phyloP scores from a whole-genome alignment of 2,329 filamentous ascomycete genomes.

The Alternaria ethzedia region DNA sequence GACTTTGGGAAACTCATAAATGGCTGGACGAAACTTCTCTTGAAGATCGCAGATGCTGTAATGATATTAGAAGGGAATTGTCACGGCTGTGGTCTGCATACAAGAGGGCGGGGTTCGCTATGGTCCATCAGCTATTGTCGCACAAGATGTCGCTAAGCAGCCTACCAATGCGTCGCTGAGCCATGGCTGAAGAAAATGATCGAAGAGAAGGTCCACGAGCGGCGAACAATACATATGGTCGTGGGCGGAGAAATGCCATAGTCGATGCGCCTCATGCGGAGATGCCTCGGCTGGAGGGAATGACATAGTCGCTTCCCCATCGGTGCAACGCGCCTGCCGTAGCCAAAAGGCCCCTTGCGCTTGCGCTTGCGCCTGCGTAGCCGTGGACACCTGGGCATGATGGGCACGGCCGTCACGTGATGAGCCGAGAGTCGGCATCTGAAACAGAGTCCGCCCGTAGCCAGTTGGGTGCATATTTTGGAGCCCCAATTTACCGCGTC shows the following conservation, averaged over 20 bases:
- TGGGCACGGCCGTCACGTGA: background rate
- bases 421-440: slow-evolving; percentile 10
- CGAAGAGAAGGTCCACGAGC: background rate
- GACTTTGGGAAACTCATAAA: slow-evolving; percentile 84
- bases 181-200: slow-evolving; percentile 32
- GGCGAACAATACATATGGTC: background rate
- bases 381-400: background rate
- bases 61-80: slow-evolving; percentile 25
- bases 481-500: slow-evolving; percentile 5
- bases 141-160: slow-evolving; percentile 14
- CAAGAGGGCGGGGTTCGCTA: slow-evolving; percentile 52
- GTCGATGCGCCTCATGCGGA: slow-evolving; percentile 2
- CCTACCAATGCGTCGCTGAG: slow-evolving; percentile 41
- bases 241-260: slow-evolving; percentile 19
- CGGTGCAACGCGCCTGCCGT: slow-evolving; percentile 14
- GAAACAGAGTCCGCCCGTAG: slow-evolving; percentile 19
- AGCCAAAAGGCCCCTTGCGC: background rate
- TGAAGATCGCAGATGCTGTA: slow-evolving; percentile 89
- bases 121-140: slow-evolving; percentile 30
- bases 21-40: slow-evolving; percentile 85
- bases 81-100: slow-evolving; percentile 24
- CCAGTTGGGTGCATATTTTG: slow-evolving; percentile 19
- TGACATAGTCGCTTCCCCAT: slow-evolving; percentile 15
- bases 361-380: background rate
- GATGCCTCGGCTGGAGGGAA: slow-evolving; percentile 21